A percentile compares a stretch with the other conserved stretches of the same genome.
phyloP scores from a whole-genome alignment of 2,329 filamentous ascomycete species.

The Colletotrichum zoysiae region DNA sequence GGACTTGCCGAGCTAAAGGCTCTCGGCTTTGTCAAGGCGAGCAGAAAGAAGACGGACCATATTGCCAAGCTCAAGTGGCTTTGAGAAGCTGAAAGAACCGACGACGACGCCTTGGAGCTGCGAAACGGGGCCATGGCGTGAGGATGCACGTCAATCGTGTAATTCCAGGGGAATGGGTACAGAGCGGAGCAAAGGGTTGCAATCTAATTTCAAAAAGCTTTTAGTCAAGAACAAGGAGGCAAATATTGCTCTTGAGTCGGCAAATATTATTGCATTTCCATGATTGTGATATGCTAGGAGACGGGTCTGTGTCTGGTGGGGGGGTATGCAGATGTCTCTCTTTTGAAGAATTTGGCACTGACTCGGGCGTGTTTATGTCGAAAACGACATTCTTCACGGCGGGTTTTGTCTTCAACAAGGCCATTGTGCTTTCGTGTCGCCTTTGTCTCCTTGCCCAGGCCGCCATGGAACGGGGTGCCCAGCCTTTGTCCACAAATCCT shows the following conservation, averaged over 20 bases:
- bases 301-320: neutral
- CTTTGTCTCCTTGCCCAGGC: constrained; percentile 38
- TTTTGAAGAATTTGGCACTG: constrained; percentile 20
- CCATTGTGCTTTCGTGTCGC: constrained; percentile 20
- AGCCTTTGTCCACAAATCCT: constrained; percentile 12
- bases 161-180: too few species aligned
- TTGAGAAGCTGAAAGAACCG: constrained; percentile 48
- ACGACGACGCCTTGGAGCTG: constrained; percentile 18
- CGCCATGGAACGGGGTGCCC: constrained; percentile 26
- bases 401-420: constrained; percentile 21
- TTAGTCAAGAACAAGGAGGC: constrained; percentile 17
- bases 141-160: constrained; percentile 14
- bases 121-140: constrained; percentile 28
- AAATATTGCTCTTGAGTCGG: neutral
- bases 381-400: constrained; percentile 3
- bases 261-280: neutral
- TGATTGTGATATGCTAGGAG: neutral
- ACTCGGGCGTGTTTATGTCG: constrained; percentile 18
- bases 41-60: constrained; percentile 92
- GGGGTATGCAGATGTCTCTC: neutral
- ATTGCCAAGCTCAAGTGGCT: constrained; percentile 90
- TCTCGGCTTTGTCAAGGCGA: constrained; percentile 89
- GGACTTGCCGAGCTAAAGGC: constrained; percentile 86
- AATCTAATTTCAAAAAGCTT: neutral
- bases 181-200: neutral